phyloP scores from a whole-genome alignment of 2,329 filamentous ascomycete genomes.

The Fusarium ambrosium region DNA sequence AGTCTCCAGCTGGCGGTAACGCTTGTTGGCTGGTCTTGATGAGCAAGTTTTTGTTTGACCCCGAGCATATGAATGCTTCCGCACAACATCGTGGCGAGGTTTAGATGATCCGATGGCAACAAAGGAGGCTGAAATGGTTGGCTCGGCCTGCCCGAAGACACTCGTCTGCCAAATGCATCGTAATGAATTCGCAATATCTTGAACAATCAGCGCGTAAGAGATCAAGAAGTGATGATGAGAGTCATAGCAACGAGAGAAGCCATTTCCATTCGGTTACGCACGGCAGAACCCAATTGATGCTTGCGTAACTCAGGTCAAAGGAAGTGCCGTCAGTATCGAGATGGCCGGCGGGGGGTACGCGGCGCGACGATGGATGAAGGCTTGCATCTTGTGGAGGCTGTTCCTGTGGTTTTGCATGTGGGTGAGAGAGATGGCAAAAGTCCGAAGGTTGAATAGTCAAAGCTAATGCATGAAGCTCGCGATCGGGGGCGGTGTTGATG shows the following conservation, averaged over 20 bases:
- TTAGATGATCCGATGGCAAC: not conserved
- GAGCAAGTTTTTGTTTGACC: not conserved
- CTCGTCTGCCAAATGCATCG: not conserved
- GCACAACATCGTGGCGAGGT: not conserved
- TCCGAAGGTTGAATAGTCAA: not conserved
- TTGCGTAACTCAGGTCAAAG: not conserved
- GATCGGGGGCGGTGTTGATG: not conserved
- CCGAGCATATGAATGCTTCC: not conserved
- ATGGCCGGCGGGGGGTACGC: not conserved
- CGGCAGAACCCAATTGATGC: not conserved
- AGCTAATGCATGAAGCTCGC: not conserved
- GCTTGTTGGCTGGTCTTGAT: not conserved
- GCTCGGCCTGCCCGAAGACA: constrained; percentile 20
- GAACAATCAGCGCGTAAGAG: not conserved
- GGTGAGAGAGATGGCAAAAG: not conserved
- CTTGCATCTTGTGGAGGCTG: not conserved
- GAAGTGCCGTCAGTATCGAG: not conserved
- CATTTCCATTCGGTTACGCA: not conserved
- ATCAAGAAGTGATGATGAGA: not conserved
- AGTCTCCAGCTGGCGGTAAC: not conserved
- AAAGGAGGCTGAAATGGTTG: not conserved
- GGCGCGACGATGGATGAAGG: not conserved
- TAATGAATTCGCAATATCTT: not conserved
- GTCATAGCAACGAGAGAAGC: not conserved
- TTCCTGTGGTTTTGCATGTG: not conserved